phyloP scores from a whole-genome alignment of 2,329 filamentous ascomycete species.

The Diaporthe aspalathi region DNA sequence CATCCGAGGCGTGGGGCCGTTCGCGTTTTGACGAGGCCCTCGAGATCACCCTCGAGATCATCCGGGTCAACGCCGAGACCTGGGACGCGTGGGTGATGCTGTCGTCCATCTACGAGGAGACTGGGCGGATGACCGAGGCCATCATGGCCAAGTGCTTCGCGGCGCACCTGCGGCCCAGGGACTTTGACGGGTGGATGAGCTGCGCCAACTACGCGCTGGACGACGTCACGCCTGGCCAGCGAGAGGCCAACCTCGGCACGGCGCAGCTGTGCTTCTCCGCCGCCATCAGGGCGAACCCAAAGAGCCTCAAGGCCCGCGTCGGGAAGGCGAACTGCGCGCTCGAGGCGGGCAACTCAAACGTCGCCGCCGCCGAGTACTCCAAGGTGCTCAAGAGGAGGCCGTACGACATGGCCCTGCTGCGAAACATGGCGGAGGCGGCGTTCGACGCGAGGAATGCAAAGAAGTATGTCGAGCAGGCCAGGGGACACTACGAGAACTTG shows the following conservation, averaged over 20 bases:
- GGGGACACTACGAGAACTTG: slow-evolving; percentile 60
- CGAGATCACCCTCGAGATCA: slow-evolving; percentile 70
- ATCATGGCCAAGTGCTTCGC: slow-evolving; percentile 71
- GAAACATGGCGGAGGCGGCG: slow-evolving; percentile 68
- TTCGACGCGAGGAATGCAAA: slow-evolving; percentile 61
- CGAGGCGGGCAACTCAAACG: slow-evolving; percentile 63
- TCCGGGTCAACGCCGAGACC: slow-evolving; percentile 75
- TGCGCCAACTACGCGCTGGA: slow-evolving; percentile 69
- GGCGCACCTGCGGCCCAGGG: slow-evolving; percentile 71
- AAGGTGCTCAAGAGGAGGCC: slow-evolving; percentile 63
- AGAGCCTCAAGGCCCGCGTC: slow-evolving; percentile 67
- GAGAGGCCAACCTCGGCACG: slow-evolving; percentile 63
- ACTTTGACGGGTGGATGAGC: slow-evolving; percentile 68
- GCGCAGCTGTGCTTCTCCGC: slow-evolving; percentile 70
- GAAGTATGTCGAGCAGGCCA: slow-evolving; percentile 56
- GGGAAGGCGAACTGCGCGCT: slow-evolving; percentile 70
- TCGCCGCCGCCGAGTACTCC: slow-evolving; percentile 68
- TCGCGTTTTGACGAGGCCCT: slow-evolving; percentile 65
- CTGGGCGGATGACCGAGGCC: slow-evolving; percentile 67
- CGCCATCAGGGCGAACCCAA: slow-evolving; percentile 68
- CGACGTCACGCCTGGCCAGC: slow-evolving; percentile 56
- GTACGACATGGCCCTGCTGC: slow-evolving; percentile 65
- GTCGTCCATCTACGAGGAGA: slow-evolving; percentile 70
- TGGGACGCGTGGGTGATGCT: slow-evolving; percentile 74
- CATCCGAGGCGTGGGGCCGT: slow-evolving; percentile 75